Evolutionary conservation across 2,329 filamentous ascomycete genomes (phyloP), one percentile per base, ranked within the genome.

Genomic region (Plenodomus tracheiphilus): DNA sequence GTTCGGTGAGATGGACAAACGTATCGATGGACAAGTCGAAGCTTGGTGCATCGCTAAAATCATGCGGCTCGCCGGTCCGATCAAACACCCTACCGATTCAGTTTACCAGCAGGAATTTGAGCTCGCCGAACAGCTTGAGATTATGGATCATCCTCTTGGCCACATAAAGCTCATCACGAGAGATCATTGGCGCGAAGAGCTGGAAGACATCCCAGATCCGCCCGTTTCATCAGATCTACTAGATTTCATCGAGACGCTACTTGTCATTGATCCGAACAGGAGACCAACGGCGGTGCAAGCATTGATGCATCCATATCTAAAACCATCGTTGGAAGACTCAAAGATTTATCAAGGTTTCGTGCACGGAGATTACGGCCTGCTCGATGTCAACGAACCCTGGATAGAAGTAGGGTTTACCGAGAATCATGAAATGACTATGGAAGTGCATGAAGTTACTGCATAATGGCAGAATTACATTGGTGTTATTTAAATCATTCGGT

Each of bases 11-110:
- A 19, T 30, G 1, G 56, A 63, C 41, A 64, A 61, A 28, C 49
- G 54, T 11, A 44, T 62, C 28, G 43, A 64, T 44, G 47, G 40
- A 11, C 39, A 36, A 4, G 52, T 50, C 6, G 59, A 62, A 49
- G 44, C 56, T 18, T 62, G 54, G 54, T 63, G 58, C 41, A 60
- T 62, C 39, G 58, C 60, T 2, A 61, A 63, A 41, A 53, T 63
- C 25, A 49, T 52, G 7, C 47, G 53, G 47, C 54, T 61, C 10
- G 34, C 62, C 41, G 53, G 58, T 8, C 49, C 51, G 2, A 41
- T 62, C 25, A 41, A 34, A 39, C 32, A 39, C 21, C 56, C 60
- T 47, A 39, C 58, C 39, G 25, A 49, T 30, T 3, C 41, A 30
- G 17, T 41, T 7, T 51, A 52, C 28, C 43, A 46, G 19, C 41